Evolutionary conservation across 768 basidiomycete species (phyloP).

Genomic region (Mycena kentingensis): DNA sequence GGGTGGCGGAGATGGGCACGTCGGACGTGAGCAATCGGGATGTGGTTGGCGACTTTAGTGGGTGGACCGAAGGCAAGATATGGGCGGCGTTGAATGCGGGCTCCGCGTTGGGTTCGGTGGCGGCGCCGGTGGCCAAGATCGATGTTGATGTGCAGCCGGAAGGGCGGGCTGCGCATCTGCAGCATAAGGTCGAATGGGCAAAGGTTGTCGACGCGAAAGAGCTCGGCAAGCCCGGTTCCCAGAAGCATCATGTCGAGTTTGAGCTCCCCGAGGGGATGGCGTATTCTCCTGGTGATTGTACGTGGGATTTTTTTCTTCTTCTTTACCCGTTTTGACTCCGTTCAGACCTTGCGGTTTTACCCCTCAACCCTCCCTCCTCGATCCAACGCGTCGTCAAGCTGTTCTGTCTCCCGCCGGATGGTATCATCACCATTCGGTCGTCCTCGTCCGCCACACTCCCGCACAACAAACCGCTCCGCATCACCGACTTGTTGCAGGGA

Average conservation of each 20-base stretch:
- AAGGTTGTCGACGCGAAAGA: background rate
- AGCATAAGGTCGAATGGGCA: background rate
- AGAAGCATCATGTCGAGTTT: slow-evolving; percentile 27
- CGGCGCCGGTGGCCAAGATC: background rate
- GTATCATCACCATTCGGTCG: slow-evolving; percentile 30
- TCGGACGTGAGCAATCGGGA: slow-evolving; percentile 44
- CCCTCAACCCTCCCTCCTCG: background rate
- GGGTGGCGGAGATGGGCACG: slow-evolving; percentile 38
- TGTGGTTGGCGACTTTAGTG: slow-evolving; percentile 47
- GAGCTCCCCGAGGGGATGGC: slow-evolving; percentile 33
- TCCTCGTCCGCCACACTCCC: slow-evolving; percentile 39
- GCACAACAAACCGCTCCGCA: slow-evolving; percentile 35
- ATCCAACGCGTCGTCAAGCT: background rate
- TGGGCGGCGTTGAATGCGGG: slow-evolving; percentile 40
- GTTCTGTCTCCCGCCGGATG: background rate
- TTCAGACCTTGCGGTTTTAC: background rate
- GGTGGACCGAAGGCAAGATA: slow-evolving; percentile 36
- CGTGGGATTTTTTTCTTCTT: slow-evolving; percentile 14
- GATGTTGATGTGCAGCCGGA: background rate
- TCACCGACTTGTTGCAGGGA: slow-evolving; percentile 39
- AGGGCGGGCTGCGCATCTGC: background rate
- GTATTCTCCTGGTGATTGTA: slow-evolving; percentile 24
- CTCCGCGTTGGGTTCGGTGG: slow-evolving; percentile 2
- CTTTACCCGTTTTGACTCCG: background rate
- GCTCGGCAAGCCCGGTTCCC: background rate